phyloP scores from a whole-genome alignment of 345 rosid genomes.

The Salix udensis region DNA sequence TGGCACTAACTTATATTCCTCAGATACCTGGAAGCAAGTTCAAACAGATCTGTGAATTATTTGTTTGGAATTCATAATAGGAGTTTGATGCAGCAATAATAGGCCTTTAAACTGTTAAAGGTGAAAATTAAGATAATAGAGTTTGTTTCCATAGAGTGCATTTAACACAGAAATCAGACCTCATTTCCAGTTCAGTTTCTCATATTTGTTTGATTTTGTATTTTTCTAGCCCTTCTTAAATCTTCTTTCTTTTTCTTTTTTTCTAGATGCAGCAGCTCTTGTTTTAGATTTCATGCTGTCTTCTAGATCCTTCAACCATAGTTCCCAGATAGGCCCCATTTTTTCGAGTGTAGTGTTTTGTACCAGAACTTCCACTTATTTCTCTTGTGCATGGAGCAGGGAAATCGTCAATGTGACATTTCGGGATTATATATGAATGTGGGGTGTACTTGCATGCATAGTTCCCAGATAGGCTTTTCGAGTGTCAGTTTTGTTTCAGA shows the following conservation, averaged over 20 bases:
- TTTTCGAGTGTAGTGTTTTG: neutral
- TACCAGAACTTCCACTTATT: neutral
- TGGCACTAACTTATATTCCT: slow-evolving; percentile 78
- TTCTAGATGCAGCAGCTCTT: neutral
- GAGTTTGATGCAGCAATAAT: neutral
- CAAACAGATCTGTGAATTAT: neutral
- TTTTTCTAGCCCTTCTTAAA: neutral
- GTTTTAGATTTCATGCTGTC: neutral
- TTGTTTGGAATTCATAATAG: slow-evolving; percentile 1
- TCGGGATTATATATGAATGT: neutral
- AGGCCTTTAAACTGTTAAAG: neutral
- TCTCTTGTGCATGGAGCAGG: neutral
- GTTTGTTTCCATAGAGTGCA: neutral
- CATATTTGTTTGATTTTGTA: neutral
- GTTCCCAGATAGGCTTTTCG: neutral
- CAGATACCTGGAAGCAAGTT: slow-evolving; percentile 67
- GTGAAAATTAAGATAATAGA: neutral
- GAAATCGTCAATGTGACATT: neutral
- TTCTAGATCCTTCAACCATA: neutral
- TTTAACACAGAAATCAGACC: neutral
- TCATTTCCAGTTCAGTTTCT: neutral
- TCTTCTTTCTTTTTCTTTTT: neutral
- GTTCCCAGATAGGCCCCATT: neutral
- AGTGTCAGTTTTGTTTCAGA: neutral
- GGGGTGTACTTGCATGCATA: no score